Evolutionary conservation across 306 rosid species (phyloP).

Genomic region (Vicia sativa): DNA sequence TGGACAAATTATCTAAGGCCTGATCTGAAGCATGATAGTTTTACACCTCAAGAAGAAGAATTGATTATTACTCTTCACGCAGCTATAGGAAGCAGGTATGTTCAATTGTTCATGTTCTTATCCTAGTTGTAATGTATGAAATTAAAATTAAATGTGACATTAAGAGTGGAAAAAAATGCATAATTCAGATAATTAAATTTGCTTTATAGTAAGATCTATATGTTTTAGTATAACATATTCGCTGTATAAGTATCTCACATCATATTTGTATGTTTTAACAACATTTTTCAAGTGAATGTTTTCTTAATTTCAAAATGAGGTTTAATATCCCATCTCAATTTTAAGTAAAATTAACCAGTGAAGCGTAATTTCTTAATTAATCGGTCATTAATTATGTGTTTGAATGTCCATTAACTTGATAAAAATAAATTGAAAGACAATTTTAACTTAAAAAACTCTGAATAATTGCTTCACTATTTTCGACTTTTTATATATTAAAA

Average conservation of each 20-base stretch:
- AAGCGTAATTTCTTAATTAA: too few relatives aligned
- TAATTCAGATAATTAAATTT: not conserved
- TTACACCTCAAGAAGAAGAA: slow-evolving; percentile 86
- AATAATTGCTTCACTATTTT: too few relatives aligned
- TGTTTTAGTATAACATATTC: not conserved
- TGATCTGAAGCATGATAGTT: slow-evolving; percentile 85
- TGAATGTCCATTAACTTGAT: too few relatives aligned
- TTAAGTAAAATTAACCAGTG: not conserved
- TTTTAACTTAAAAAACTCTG: too few relatives aligned
- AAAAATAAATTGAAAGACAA: too few relatives aligned
- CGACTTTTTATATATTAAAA: too few relatives aligned
- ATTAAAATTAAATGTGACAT: too few relatives aligned
- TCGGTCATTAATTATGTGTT: too few relatives aligned
- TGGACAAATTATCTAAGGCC: slow-evolving; percentile 96
- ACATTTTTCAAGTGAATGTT: slow-evolving; percentile 13
- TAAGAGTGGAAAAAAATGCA: slow-evolving; percentile 26
- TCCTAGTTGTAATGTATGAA: slow-evolving; percentile 10
- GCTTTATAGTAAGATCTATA: slow-evolving; percentile 1
- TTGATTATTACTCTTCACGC: slow-evolving; percentile 76
- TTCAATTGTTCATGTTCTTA: not conserved
- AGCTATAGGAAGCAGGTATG: slow-evolving; percentile 90
- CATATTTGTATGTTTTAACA: slow-evolving; percentile 8
- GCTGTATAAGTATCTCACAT: slow-evolving; percentile 14
- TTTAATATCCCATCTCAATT: not conserved
- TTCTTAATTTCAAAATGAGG: not conserved